Evolutionary conservation across 106 monocot species (phyloP).

Genomic region (Amphibolis antarctica): DNA sequence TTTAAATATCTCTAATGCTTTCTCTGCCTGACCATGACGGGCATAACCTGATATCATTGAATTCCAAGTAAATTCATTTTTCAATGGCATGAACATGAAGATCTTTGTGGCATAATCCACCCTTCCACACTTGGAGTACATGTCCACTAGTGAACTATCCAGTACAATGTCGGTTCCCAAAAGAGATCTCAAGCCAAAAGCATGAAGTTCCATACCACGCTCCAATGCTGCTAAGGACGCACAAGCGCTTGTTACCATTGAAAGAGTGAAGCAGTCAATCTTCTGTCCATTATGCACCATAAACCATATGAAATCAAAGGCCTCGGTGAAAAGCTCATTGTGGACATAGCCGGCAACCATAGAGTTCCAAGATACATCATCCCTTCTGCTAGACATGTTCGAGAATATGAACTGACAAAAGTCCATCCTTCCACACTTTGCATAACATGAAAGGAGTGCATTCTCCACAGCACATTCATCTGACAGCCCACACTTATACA

Average conservation of each 20-base stretch:
- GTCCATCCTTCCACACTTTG: constrained; percentile 53
- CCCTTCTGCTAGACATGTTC: constrained; percentile 45
- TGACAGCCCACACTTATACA: constrained; percentile 34
- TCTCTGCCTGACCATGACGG: constrained; percentile 45
- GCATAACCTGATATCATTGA: constrained; percentile 87
- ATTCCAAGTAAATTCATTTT: constrained; percentile 76
- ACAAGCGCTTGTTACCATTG: constrained; percentile 60
- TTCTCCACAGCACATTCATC: constrained; percentile 40
- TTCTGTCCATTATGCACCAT: constrained; percentile 52
- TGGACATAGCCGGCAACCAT: constrained; percentile 80
- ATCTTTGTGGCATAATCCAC: constrained; percentile 58
- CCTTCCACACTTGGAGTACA: constrained; percentile 86
- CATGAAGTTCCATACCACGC: constrained; percentile 82
- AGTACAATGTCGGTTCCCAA: constrained; percentile 53
- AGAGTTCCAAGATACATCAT: constrained; percentile 74
- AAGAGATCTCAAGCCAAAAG: constrained; percentile 33
- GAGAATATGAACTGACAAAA: constrained; percentile 45
- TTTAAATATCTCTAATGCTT: constrained; percentile 49
- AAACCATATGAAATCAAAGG: constrained; percentile 69
- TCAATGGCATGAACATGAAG: constrained; percentile 46
- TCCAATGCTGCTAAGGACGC: constrained; percentile 62
- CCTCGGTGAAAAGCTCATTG: constrained; percentile 46
- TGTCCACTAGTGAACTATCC: constrained; percentile 73
- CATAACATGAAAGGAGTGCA: constrained; percentile 62
- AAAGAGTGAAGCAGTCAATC: constrained; percentile 55